Percentiles rank a stretch among this genome's conserved stretches.
Conservation (phyloP, 257 asterid genomes). For the Solanum chilense region DNA sequence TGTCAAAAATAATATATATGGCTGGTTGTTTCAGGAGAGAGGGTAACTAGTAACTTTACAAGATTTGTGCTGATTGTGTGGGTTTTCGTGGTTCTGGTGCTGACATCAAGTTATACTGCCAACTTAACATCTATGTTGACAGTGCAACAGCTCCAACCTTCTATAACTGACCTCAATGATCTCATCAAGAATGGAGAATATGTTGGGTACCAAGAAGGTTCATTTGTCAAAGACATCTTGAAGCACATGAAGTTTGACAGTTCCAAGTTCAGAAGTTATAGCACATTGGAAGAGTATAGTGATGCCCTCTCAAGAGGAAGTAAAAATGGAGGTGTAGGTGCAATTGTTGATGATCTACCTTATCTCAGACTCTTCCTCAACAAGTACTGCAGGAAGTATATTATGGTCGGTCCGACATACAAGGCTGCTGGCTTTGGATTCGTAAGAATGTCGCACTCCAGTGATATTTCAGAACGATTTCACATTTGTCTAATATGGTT, state of each 20-base stretch:
- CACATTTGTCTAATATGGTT: not conserved
- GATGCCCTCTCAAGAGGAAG: constrained; percentile 18
- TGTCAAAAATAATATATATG: not conserved
- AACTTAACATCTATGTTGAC: constrained; percentile 41
- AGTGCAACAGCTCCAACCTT: constrained; percentile 16
- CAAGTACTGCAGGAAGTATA: constrained; percentile 24
- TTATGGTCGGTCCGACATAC: constrained; percentile 23
- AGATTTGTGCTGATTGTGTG: constrained; percentile 29
- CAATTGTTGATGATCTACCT: constrained; percentile 36
- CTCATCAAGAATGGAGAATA: constrained; percentile 19
- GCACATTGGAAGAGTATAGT: constrained; percentile 9
- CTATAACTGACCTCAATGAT: constrained; percentile 12
- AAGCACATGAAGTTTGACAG: constrained; percentile 9
- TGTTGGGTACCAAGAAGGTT: constrained; percentile 45
- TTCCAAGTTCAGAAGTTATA: constrained; percentile 18
- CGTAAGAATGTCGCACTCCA: constrained; percentile 12
- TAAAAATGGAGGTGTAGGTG: constrained; percentile 28
- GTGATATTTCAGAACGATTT: not conserved
- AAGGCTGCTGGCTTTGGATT: constrained; percentile 39
- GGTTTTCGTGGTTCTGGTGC: constrained; percentile 33
- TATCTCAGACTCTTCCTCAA: constrained; percentile 23
- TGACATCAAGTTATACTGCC: constrained; percentile 46
- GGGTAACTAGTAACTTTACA: constrained; percentile 18
- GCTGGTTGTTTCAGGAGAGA: constrained; percentile 22
- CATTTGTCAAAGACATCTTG: constrained; percentile 22